A percentile compares a stretch with the other conserved stretches of the same genome.
Evolutionary conservation across 192 early-diverging fungal genomes (phyloP).

Genomic region (Backusella circina): DNA sequence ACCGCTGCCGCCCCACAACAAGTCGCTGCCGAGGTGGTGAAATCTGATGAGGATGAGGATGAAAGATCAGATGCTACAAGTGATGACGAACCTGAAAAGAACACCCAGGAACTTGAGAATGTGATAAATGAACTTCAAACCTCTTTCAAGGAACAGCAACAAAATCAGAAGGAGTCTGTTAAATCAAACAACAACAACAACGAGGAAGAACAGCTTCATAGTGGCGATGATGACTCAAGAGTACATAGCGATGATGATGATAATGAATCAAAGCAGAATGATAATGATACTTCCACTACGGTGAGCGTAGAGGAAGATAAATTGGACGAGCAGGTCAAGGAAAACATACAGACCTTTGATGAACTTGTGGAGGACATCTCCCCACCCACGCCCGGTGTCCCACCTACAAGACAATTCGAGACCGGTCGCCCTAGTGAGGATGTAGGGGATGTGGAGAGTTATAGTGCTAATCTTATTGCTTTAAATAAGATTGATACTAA

Average conservation of each 20-base stretch:
- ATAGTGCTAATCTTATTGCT: slow-evolving; percentile 19
- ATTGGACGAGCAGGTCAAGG: background rate
- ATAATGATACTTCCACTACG: background rate
- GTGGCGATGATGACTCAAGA: background rate
- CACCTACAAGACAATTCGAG: slow-evolving; percentile 4
- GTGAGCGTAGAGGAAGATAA: background rate
- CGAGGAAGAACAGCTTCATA: background rate
- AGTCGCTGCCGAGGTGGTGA: background rate
- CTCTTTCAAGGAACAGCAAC: background rate
- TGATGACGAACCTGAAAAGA: background rate
- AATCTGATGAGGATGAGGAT: background rate
- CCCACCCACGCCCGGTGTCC: slow-evolving; percentile 30
- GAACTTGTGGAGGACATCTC: slow-evolving; percentile 4
- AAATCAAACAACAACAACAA: background rate
- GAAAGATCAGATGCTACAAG: background rate
- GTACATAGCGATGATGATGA: background rate
- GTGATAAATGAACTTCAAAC: background rate
- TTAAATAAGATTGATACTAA: slow-evolving; percentile 18
- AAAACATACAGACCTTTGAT: background rate
- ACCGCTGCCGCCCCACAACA: background rate
- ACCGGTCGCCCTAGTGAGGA: slow-evolving; percentile 7
- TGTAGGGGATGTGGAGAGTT: background rate
- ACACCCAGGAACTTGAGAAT: background rate
- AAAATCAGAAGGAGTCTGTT: background rate
- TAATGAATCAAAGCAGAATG: background rate